Evolutionary conservation across 2,329 filamentous ascomycete species (phyloP).

Genomic region (Pezicula radicicola): DNA sequence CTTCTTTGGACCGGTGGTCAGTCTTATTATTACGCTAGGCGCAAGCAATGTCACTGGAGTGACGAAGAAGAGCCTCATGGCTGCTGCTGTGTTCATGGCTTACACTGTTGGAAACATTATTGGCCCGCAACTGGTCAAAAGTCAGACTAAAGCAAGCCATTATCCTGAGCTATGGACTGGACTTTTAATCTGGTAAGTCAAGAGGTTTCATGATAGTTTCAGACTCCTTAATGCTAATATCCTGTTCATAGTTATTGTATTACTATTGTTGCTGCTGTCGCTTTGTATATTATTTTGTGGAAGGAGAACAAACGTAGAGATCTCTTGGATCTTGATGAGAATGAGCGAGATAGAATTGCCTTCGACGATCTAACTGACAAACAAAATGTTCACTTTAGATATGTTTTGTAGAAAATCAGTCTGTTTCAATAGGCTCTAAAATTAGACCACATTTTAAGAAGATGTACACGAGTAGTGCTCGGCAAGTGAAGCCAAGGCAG

Average conservation of each 20-base stretch:
- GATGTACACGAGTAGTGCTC: no score
- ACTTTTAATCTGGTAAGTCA: slow-evolving; percentile 53
- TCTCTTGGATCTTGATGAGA: slow-evolving; percentile 45
- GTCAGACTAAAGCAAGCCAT: slow-evolving; percentile 58
- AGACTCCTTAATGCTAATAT: neutral
- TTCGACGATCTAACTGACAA: slow-evolving; percentile 66
- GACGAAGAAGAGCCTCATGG: slow-evolving; percentile 74
- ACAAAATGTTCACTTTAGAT: slow-evolving; percentile 63
- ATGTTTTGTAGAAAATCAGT: slow-evolving; percentile 24
- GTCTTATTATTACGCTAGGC: slow-evolving; percentile 48
- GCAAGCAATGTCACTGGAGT: slow-evolving; percentile 70
- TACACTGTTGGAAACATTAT: slow-evolving; percentile 74
- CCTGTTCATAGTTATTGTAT: slow-evolving; percentile 43
- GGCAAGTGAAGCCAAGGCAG: no score
- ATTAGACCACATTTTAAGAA: no score
- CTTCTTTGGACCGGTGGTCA: slow-evolving; percentile 67
- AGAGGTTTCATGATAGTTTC: neutral
- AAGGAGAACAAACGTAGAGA: slow-evolving; percentile 53
- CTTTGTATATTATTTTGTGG: slow-evolving; percentile 54
- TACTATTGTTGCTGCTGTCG: slow-evolving; percentile 52
- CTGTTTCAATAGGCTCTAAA: no score
- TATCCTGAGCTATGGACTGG: slow-evolving; percentile 69
- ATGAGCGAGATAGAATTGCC: slow-evolving; percentile 57
- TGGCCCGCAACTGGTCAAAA: slow-evolving; percentile 65
- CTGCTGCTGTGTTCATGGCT: slow-evolving; percentile 66